Conservation (phyloP, 768 basidiomycete genomes). For the Tremella fuciformis region DNA sequence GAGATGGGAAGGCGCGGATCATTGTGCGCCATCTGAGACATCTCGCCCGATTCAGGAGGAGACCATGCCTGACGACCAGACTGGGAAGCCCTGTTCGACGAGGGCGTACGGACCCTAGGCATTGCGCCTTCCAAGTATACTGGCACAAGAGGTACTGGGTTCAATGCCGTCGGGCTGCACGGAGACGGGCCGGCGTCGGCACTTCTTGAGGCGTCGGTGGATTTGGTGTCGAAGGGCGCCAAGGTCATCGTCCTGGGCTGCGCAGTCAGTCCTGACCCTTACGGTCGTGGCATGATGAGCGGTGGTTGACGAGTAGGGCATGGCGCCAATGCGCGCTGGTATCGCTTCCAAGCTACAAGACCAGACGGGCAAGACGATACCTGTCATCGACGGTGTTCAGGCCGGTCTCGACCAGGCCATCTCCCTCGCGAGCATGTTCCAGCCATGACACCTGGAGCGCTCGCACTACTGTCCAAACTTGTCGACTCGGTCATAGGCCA, state of each 20-base stretch:
- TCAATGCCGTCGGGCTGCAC: conserved; percentile 21
- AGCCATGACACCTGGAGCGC: too few relatives aligned
- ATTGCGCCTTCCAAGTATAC: conserved; percentile 12
- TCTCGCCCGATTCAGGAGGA: neutral
- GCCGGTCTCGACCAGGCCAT: conserved; percentile 15
- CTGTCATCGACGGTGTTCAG: conserved; percentile 23
- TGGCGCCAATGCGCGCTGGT: conserved; percentile 18
- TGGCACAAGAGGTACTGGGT: conserved; percentile 26
- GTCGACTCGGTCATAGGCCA: too few relatives aligned
- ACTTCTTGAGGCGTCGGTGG: conserved; percentile 10
- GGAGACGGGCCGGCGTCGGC: conserved; percentile 12
- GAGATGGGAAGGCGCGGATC: too few relatives aligned
- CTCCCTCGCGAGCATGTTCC: too few relatives aligned
- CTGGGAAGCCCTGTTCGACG: conserved; percentile 16
- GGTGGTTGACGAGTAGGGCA: conserved; percentile 10
- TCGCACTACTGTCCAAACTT: too few relatives aligned
- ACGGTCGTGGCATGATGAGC: neutral
- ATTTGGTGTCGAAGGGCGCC: conserved; percentile 13
- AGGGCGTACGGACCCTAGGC: conserved; percentile 12
- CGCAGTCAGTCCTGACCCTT: conserved; percentile 14
- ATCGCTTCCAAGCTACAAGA: conserved; percentile 4
- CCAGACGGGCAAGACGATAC: conserved; percentile 9
- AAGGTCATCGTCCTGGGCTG: conserved; percentile 23
- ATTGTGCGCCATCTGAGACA: neutral
- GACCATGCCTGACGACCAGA: neutral